Conservation (phyloP, 371 early-diverging fungal species). For the Basidiobolus meristosporus region DNA sequence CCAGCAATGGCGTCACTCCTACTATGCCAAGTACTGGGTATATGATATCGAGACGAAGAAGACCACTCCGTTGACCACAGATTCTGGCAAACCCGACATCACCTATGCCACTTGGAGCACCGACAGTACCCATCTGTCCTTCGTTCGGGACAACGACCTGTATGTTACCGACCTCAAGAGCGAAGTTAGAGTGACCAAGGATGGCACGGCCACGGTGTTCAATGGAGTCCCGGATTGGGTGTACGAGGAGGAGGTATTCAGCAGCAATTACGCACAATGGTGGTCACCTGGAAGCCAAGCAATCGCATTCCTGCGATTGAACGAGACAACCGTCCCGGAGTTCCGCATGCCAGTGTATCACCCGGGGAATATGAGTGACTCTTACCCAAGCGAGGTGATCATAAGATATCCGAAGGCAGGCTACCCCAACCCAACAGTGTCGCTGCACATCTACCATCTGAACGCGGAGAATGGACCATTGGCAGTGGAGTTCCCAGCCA, state of each 20-base stretch:
- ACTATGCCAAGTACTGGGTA: conserved; percentile 53
- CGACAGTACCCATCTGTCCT: conserved; percentile 57
- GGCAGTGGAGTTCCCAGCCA: too few species aligned
- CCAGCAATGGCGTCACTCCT: conserved; percentile 73
- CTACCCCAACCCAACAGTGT: conserved; percentile 61
- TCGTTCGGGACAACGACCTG: conserved; percentile 73
- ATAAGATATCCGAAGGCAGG: conserved; percentile 87
- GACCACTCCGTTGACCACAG: conserved; percentile 30
- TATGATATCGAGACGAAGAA: conserved; percentile 34
- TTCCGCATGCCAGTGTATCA: conserved; percentile 45
- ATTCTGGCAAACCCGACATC: conserved; percentile 12
- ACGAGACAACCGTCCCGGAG: conserved; percentile 69
- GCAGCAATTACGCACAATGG: conserved; percentile 53
- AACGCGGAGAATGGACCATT: too few species aligned
- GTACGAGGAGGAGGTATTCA: conserved; percentile 89
- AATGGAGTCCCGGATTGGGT: conserved; percentile 97
- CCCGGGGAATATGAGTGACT: conserved; percentile 11
- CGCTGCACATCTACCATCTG: conserved; percentile 39
- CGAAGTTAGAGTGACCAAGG: conserved; percentile 57
- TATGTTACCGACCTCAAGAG: conserved; percentile 44
- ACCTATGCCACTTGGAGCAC: conserved; percentile 66
- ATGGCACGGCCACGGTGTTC: conserved; percentile 66
- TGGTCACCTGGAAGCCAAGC: conserved; percentile 74
- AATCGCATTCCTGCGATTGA: conserved; percentile 67
- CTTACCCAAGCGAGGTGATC: conserved; percentile 49